A percentile compares a stretch with the other conserved stretches of the same genome.
Conservation (phyloP, 23 red algal genomes). For the Gracilariopsis chorda region DNA sequence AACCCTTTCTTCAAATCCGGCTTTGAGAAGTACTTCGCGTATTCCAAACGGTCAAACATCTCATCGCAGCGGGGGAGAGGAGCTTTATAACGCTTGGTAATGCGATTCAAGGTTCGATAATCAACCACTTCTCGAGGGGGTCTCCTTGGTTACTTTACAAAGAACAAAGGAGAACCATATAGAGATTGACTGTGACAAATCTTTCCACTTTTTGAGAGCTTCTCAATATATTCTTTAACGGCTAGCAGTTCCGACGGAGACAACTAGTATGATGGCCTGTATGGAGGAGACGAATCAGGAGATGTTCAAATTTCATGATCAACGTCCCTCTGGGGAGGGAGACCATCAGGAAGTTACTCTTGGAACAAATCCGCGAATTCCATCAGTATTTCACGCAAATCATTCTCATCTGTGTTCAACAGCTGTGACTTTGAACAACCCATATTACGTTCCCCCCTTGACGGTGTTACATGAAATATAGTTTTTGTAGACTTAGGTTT, state of each 20-base stretch:
- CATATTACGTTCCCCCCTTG: too few species aligned
- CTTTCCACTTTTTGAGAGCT: neutral
- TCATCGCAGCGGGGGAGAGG: slow-evolving; percentile 1
- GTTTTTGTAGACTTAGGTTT: too few species aligned
- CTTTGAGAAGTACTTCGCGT: slow-evolving; percentile 1
- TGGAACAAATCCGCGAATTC: too few species aligned
- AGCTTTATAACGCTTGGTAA: slow-evolving; percentile 14
- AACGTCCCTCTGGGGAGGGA: neutral
- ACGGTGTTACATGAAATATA: too few species aligned
- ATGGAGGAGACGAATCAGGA: neutral
- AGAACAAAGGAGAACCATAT: neutral
- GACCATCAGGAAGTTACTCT: neutral
- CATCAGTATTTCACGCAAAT: too few species aligned
- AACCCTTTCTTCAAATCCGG: neutral
- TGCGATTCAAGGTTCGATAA: slow-evolving; percentile 2
- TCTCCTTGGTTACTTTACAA: neutral
- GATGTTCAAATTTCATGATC: neutral
- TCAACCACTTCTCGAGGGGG: neutral
- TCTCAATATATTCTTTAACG: neutral
- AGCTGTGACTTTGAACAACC: too few species aligned
- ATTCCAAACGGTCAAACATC: neutral
- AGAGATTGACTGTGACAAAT: neutral
- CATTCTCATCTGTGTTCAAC: too few species aligned
- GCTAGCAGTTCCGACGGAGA: neutral
- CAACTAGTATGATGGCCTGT: neutral